Base-by-base conservation (phyloP, 176 grass and related monocot species). In the Miscanthus lutarioriparius region DNA sequence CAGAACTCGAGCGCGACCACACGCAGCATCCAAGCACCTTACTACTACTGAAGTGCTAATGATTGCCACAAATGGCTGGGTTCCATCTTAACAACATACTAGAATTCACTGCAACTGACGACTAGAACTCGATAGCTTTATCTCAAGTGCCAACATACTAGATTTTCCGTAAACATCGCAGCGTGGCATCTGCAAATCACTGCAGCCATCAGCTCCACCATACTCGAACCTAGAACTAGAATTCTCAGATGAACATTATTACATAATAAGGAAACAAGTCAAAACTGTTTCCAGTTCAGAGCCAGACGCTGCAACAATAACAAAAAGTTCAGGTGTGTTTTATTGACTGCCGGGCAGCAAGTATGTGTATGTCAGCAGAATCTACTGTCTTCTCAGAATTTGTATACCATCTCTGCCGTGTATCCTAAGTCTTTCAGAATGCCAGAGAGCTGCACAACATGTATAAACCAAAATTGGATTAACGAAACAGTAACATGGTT, bases 351-450 rank as follows among this genome's bases (percentile, higher is more conserved):
- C 19, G 59, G 47, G 59, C 28, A 75, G 80, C 48, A 78, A 38
- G 73, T 39, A 86, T 85, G 88, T 75, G 66, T 39, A 83, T 76
- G 88, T 79, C 88, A 49, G 67, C 12, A 6, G 8, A 73, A 25
- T 9, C 80, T 87, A 40, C 13, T 51, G 67, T 87, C 75, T 67
- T 67, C 45, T 98, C 87, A 98, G 82, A 98, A 95, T 82, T 95
- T 98, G 89, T 95, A 98, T 51, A 98, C 93, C 96, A 95, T 98
- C 0, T 92, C 87, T 44, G 83, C 74, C 0, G 91, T 90, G 86
- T 98, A 98, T 83, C 93, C 93, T 40, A 95, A 12, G 48, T 98
- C 91, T 83, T 93, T 98, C 49, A 98, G 91, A 86, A 98, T 10
- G 44, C 96, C 96, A 5, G 89, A 66, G 59, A 98, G 56, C 96